A percentile compares a stretch with the other conserved stretches of the same genome.
These are phyloP conservation scores for Elsinoe perseae DNA, from an alignment of 2,329 filamentous ascomycete species.

Conservation along the genomic window DNA sequence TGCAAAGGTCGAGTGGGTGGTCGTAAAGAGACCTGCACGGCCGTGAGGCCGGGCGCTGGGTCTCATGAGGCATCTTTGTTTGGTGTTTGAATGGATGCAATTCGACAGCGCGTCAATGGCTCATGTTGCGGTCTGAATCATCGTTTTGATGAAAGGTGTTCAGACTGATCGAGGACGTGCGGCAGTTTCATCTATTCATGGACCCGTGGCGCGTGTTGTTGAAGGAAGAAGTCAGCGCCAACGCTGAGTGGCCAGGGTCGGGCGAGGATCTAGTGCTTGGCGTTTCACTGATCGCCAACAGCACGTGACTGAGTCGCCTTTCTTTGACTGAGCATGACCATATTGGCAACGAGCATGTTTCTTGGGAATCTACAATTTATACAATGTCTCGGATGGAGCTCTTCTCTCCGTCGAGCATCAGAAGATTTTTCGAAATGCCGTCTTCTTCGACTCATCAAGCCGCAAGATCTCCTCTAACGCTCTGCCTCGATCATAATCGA, in stretches of 20 bases:
- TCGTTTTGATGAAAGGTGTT: neutral
- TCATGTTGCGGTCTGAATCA: neutral
- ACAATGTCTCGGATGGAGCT: neutral
- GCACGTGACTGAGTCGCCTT: neutral
- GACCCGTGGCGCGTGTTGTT: conserved; percentile 6
- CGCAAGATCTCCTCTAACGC: conserved; percentile 8
- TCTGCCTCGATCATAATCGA: conserved; percentile 6
- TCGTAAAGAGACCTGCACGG: neutral
- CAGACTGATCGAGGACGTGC: neutral
- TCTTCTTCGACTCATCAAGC: conserved; percentile 10
- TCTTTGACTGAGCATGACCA: no score
- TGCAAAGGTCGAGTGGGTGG: conserved; percentile 7
- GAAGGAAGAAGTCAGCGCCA: neutral
- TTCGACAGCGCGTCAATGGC: conserved; percentile 4
- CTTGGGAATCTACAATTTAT: no score
- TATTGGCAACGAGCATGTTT: no score
- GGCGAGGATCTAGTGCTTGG: neutral
- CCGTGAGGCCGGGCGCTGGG: conserved; percentile 5
- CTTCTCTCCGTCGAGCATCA: neutral
- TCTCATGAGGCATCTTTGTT: conserved; percentile 7
- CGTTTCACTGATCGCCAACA: neutral
- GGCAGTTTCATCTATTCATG: conserved; percentile 14
- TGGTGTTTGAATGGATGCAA: neutral
- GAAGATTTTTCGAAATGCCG: conserved; percentile 12
- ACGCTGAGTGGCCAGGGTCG: neutral